These are phyloP conservation scores for Patellaria atrata DNA, from an alignment of 495 filamentous ascomycete genomes.

Conservation along the genomic window DNA sequence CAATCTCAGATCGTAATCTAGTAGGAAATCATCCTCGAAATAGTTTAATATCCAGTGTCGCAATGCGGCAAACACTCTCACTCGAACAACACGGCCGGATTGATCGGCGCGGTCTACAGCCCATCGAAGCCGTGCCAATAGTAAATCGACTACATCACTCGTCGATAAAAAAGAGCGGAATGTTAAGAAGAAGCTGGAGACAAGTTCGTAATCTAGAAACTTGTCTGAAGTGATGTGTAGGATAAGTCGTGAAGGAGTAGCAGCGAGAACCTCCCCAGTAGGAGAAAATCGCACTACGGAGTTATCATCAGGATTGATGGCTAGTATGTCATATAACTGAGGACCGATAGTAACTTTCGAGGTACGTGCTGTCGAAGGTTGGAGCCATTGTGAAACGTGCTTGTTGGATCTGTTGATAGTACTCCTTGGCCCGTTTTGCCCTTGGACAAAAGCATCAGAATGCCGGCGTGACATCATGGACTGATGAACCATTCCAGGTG, in stretches of 20 bases:
- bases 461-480: constrained; percentile 28
- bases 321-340: constrained; percentile 59
- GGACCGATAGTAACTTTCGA: constrained; percentile 17
- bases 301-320: constrained; percentile 57
- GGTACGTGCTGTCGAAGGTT: constrained; percentile 15
- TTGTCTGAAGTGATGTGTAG: constrained; percentile 95
- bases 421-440: constrained; percentile 9
- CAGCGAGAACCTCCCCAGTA: constrained; percentile 66
- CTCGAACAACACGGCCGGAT: constrained; percentile 77
- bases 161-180: constrained; percentile 74
- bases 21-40: constrained; percentile 87
- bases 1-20: constrained; percentile 61
- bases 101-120: constrained; percentile 70
- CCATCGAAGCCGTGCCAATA: constrained; percentile 78
- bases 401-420: constrained; percentile 10
- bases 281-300: constrained; percentile 73
- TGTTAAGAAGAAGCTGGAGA: constrained; percentile 97
- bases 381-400: constrained; percentile 15
- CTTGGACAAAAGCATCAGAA: constrained; percentile 28
- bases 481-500: constrained; percentile 25
- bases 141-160: constrained; percentile 59
- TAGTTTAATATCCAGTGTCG: constrained; percentile 99
- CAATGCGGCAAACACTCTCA: constrained; percentile 89
- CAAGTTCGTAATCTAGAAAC: constrained; percentile 92
- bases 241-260: constrained; percentile 80